Base-by-base conservation (phyloP, 768 basidiomycete genomes). In the Kwoniella sp. region DNA sequence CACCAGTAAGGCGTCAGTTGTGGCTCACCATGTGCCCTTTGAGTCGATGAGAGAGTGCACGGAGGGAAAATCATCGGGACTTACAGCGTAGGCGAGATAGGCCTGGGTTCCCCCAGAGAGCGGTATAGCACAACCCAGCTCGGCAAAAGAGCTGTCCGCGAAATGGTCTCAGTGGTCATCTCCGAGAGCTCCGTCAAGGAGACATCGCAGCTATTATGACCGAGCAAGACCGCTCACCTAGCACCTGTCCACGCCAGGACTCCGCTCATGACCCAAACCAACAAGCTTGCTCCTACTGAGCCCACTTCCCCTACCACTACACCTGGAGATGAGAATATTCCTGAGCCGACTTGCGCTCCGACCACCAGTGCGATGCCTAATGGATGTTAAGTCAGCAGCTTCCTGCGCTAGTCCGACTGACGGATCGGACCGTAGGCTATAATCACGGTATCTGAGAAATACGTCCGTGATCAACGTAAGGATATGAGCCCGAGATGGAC, bases 291-390 rank as follows among this genome's bases (percentile, higher is more conserved):
- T 12, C 94, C 95, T 0, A 93, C 90, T 71, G 90, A 92, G 38
- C 92, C 85, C 0, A 90, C 89, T 74, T 94, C 91, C 11, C 91
- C 89, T 28, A 94, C 87, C 1, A 97, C 88, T 28, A 97, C 87
- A 1, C 95, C 95, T 1, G 94, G 93, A 4, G 92, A 93, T 2
- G 92, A 93, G 82, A 95, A 96, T 64, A 96, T 96, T 34, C 93
- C 93, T 20, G 92, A 94, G 17, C 93, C 93, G 74, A 89, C 90
- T 84, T 94, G 92, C 71, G 87, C 81, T 7, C 93, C 92, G 20
- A 90, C 87, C 67, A 93, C 86, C 48, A 96, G 82, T 29, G 90
- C 92, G 70, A 95, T 86, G n/a, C 90, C 92, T 92, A 38, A 23
- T 7, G 15, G 54, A 12, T 31, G 11, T 20, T 7, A 55, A 13